Evolutionary conservation across 164 flowering plant species (phyloP), one percentile per base, ranked within the genome.

Genomic region (Nelumbo lutea): DNA sequence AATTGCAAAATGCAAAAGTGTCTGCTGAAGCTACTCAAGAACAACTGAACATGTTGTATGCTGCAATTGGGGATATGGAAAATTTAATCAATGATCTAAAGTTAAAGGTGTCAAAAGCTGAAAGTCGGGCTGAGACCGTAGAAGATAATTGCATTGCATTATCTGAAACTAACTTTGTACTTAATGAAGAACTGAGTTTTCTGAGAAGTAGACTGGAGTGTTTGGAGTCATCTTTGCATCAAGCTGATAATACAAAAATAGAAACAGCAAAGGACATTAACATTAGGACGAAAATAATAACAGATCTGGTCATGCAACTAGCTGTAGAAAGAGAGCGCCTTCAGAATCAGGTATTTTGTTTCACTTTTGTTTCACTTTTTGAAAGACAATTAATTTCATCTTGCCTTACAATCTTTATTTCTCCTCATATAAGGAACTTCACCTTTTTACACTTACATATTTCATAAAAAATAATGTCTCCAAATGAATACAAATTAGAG

Each of bases 261-360:
- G 80, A 74, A 69, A 78, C 89, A 52, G 91, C 90, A 64, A 85
- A 79, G 69, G 96, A 86, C 61, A 84, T 95, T 59, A 71, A 70
- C 59, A 42, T 77, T 15, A 78, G 82, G 62, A 72, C 90, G 45
- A 89, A 92, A 77, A 71, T 87, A 60, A 88, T 92, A 42, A 73
- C 84, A 61, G 83, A 86, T 78, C 70, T 92, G 76, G 84, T 92
- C 55, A 62, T 85, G 83, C 86, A 88, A 74, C 79, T 96, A 64
- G 89, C 90, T 27, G 62, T 67, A 59, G 99, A 92, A 77, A 86
- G 99, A 76, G 90, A 92, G 72, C 95, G 90, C 46, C 90, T 96
- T 59, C 87, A 85, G 62, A 84, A 85, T 75, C 96, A 92, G 99
- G 99, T 91, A 6, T 45, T 8, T 42, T 50, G 6, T 41, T 41